Evolutionary conservation across 139 green algal genomes (phyloP).

Genomic region (Spirogloea muscicola): DNA sequence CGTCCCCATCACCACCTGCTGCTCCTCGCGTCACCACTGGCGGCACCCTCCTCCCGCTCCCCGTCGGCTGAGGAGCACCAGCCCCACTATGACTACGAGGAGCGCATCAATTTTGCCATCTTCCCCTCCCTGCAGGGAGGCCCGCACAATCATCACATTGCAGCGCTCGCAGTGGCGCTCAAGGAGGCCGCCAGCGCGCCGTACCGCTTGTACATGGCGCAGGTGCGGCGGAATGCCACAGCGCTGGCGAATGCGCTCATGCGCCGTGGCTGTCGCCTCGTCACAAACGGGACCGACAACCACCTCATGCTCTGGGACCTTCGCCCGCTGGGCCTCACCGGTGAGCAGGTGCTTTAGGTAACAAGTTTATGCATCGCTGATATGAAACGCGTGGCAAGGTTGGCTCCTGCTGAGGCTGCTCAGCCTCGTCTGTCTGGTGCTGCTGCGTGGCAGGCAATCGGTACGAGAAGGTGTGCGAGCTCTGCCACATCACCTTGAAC

Average conservation of each 20-base stretch:
- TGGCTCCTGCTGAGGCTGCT: no score
- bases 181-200: conserved; percentile 53
- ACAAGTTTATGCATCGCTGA: no score
- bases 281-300: conserved; percentile 82
- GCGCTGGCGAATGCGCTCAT: conserved; percentile 64
- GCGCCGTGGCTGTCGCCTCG: conserved; percentile 69
- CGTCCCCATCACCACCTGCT: background rate
- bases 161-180: conserved; percentile 72
- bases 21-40: background rate
- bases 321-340: conserved; percentile 72
- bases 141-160: conserved; percentile 89
- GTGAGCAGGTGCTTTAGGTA: no score
- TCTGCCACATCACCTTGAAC: conserved; percentile 83
- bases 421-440: no score
- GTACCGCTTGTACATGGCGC: conserved; percentile 36
- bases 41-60: background rate
- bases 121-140: conserved; percentile 82
- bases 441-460: conserved; percentile 49
- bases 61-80: background rate
- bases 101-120: conserved; percentile 81
- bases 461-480: conserved; percentile 78
- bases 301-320: conserved; percentile 86
- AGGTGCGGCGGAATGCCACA: conserved; percentile 70
- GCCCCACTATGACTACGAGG: conserved; percentile 65
- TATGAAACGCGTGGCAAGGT: no score